phyloP scores from a whole-genome alignment of 2,329 filamentous ascomycete genomes.

The Cladophialophora chaetospira region DNA sequence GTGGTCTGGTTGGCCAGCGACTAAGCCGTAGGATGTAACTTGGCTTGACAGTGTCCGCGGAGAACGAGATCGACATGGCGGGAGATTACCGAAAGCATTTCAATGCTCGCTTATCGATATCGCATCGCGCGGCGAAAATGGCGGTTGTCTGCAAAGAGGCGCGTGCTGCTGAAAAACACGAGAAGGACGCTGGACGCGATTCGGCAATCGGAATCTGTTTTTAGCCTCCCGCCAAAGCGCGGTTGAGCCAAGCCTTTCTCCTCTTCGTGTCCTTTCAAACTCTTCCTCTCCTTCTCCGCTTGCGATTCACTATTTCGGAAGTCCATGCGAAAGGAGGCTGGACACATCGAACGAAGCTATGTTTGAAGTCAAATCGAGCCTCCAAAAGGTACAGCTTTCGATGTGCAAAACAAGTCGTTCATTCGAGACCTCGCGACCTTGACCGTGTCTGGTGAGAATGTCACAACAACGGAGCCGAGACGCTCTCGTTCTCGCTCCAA shows the following conservation, averaged over 20 bases:
- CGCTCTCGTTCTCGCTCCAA: too few species aligned
- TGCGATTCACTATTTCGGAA: background rate
- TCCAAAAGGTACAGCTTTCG: too few species aligned
- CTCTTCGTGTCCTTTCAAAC: background rate
- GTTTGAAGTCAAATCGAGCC: too few species aligned
- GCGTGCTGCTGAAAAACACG: background rate
- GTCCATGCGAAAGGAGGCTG: background rate
- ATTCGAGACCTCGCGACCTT: too few species aligned
- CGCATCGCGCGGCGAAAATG: background rate
- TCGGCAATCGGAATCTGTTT: background rate
- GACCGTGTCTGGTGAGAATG: too few species aligned
- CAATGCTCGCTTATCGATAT: background rate
- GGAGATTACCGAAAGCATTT: too few species aligned
- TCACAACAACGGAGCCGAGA: too few species aligned
- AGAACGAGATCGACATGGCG: too few species aligned
- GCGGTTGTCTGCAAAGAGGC: background rate
- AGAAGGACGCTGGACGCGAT: background rate
- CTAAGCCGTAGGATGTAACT: too few species aligned
- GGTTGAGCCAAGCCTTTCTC: background rate
- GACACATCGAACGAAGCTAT: background rate
- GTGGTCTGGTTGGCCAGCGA: background rate
- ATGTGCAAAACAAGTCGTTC: too few species aligned
- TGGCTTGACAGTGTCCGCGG: background rate
- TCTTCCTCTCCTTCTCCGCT: background rate
- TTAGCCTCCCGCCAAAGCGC: background rate